Evolutionary conservation across 75 land plant species (phyloP).

Genomic region (Chamaecyparis obtusa): DNA sequence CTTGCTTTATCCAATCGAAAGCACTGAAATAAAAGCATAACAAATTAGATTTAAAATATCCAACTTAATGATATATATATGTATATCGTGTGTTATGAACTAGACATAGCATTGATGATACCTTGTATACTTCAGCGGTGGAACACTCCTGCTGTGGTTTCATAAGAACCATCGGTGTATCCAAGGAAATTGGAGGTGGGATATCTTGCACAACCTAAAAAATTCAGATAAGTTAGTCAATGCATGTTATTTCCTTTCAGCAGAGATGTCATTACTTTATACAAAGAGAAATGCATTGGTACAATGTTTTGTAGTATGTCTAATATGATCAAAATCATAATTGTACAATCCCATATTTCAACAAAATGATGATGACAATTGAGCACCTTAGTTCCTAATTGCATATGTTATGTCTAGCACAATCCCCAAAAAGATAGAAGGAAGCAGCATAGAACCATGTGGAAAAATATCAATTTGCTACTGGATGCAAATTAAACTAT

Average conservation of each 20-base stretch:
- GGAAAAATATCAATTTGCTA: background rate
- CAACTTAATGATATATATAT: background rate
- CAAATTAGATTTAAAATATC: background rate
- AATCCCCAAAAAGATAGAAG: background rate
- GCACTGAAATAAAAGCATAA: slow-evolving; percentile 45
- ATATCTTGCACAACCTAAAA: slow-evolving; percentile 80
- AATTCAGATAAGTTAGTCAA: background rate
- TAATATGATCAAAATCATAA: background rate
- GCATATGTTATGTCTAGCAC: background rate
- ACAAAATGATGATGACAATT: background rate
- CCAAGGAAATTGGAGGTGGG: slow-evolving; percentile 62
- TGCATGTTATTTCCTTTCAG: background rate
- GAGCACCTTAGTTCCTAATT: background rate
- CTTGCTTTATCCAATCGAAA: slow-evolving; percentile 71
- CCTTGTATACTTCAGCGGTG: slow-evolving; percentile 97
- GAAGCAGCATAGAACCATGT: background rate
- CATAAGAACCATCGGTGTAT: slow-evolving; percentile 88
- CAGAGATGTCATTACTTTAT: background rate
- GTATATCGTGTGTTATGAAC: background rate
- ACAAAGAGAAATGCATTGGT: background rate
- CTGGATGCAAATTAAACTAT: background rate
- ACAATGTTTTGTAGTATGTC: background rate
- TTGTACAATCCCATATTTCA: background rate
- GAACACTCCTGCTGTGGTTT: slow-evolving; percentile 90
- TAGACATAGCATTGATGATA: slow-evolving; percentile 14